A percentile compares a stretch with the other conserved stretches of the same genome.
phyloP scores from a whole-genome alignment of 2,329 filamentous ascomycete genomes.

The Ophiosphaerella narmari region DNA sequence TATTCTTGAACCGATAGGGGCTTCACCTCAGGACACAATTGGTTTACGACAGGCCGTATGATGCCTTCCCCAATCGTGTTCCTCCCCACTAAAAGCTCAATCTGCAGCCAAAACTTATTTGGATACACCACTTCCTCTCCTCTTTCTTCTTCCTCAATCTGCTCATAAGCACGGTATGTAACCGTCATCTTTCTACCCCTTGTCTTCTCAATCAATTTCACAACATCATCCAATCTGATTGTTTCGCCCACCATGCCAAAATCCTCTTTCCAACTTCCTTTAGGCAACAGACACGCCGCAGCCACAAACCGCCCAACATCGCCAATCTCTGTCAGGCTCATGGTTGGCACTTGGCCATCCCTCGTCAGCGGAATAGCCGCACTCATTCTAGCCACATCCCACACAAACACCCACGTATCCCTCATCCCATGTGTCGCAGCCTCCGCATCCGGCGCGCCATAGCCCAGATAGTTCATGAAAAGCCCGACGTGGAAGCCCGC shows the following conservation, averaged over 20 bases:
- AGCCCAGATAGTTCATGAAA: constrained; percentile 45
- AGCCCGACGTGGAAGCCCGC: constrained; percentile 38
- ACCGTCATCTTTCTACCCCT: constrained; percentile 26
- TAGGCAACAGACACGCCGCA: constrained; percentile 34
- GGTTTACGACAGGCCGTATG: constrained; percentile 12
- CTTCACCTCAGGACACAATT: constrained; percentile 11
- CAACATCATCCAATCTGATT: constrained; percentile 28
- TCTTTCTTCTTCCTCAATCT: constrained; percentile 12
- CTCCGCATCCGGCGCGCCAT: constrained; percentile 24
- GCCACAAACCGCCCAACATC: constrained; percentile 41
- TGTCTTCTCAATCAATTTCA: constrained; percentile 25
- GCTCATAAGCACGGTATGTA: constrained; percentile 12
- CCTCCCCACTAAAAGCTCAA: constrained; percentile 11
- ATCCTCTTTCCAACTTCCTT: constrained; percentile 30
- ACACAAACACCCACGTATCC: constrained; percentile 19
- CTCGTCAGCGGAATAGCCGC: constrained; percentile 31
- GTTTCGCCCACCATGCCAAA: constrained; percentile 42
- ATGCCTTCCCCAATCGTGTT: constrained; percentile 12
- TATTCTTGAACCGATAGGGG: constrained; percentile 13
- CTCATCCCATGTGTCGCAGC: constrained; percentile 27
- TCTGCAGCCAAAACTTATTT: constrained; percentile 16
- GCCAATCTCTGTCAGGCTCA: constrained; percentile 40
- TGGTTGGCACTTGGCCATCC: constrained; percentile 24
- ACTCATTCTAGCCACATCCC: constrained; percentile 18
- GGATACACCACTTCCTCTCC: constrained; percentile 8